Base-by-base conservation (phyloP, 345 rosid species). In the Gossypium turneri region DNA sequence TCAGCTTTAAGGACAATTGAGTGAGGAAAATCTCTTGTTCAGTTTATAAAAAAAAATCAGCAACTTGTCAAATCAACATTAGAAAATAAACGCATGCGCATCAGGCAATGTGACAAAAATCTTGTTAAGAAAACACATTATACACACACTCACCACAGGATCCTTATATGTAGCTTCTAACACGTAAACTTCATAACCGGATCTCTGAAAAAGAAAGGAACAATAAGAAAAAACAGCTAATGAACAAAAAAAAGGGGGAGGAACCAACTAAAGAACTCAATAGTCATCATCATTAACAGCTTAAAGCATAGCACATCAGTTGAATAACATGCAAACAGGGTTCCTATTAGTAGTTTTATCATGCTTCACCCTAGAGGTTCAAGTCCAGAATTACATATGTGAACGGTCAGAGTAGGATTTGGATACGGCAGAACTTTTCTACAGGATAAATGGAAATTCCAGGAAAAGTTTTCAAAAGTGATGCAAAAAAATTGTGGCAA, bases 171-270 rank as follows among this genome's bases (percentile, higher is more conserved):
- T 76, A 63, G 98, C 90, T 86, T 92, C 98, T 81, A 89, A 69
- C 79, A 94, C 70, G 81, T 91, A 92, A 69, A 88, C 98, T 88
- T 94, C 98, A 86, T 92, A 94, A 76, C 98, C 97, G 53, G 86
- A 92, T 79, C 94, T 83, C 98, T 92, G 96, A 83, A 73, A 34
- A 82, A 79, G 78, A 79, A 72, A 69, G 38, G 41, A 74, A 61
- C 62, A 75, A 64, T 87, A 9, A 85, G 79, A 58, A 76, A 17
- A 79, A 67, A 66, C 44, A 76, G 71, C 8, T 25, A 50, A 64
- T 12, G 73, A 59, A 47, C 0, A 44, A 53, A 17, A 48, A 55
- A 38, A 57, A 56, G 9, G 22, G 10, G 25, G 5, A 57, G 19
- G 19, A 29, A 47, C 5, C 20, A 52, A 63, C 50, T 51, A 15